These are phyloP conservation scores for Ramaria sp. DNA, from an alignment of 768 basidiomycete species.

Conservation along the genomic window DNA sequence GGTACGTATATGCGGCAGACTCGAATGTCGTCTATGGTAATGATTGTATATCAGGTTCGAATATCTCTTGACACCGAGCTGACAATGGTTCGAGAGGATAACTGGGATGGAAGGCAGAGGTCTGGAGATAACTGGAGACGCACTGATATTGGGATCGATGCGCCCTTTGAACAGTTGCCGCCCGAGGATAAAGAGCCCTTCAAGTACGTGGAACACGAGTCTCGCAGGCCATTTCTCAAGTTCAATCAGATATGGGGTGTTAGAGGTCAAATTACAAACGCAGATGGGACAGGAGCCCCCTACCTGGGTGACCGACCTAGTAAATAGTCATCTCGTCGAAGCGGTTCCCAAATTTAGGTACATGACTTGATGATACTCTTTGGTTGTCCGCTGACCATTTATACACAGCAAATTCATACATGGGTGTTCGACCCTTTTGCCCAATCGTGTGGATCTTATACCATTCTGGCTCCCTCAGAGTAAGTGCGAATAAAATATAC, in stretches of 20 bases:
- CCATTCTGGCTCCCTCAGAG: slow-evolving; percentile 99
- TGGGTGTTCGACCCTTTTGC: slow-evolving; percentile 88
- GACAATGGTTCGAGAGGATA: slow-evolving; percentile 89
- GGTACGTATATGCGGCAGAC: neutral
- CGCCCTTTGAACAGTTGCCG: slow-evolving; percentile 71
- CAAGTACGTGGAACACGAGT: slow-evolving; percentile 42
- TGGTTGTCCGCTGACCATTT: neutral
- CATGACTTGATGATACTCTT: slow-evolving; percentile 11
- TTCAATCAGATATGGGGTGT: slow-evolving; percentile 62
- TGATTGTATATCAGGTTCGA: slow-evolving; percentile 41
- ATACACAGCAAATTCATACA: slow-evolving; percentile 79
- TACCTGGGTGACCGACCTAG: slow-evolving; percentile 93
- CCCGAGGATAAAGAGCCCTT: slow-evolving; percentile 84
- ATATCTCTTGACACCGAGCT: slow-evolving; percentile 98
- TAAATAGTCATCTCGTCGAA: slow-evolving; percentile 90
- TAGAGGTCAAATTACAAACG: slow-evolving; percentile 97
- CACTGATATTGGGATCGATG: slow-evolving; percentile 86
- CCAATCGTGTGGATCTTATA: slow-evolving; percentile 87
- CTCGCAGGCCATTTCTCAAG: neutral
- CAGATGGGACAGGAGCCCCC: slow-evolving; percentile 94
- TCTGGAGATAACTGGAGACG: slow-evolving; percentile 87
- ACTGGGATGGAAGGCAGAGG: slow-evolving; percentile 81
- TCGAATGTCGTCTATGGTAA: neutral
- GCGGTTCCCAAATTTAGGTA: slow-evolving; percentile 96
- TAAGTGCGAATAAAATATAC: slow-evolving; percentile 22